Evolutionary conservation across 176 grass and related monocot species (phyloP), one percentile per base, ranked within the genome.

Genomic region (Luzula sylvatica): DNA sequence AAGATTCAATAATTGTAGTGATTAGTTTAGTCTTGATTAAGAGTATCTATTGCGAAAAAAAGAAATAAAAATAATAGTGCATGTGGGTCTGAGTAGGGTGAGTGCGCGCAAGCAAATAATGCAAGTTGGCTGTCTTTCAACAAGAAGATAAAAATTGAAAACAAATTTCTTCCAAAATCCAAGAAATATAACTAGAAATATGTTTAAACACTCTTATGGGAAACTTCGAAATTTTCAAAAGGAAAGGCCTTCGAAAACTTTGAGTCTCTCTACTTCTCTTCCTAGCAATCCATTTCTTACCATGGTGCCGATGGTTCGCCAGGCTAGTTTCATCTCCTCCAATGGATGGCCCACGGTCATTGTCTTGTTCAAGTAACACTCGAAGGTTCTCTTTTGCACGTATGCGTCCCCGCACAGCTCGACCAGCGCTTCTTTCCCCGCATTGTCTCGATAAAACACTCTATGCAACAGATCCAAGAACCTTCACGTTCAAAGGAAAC

Each of bases 401-500:
- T 98, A 74, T 69, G 84, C 85, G 63, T 98, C 92, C 2, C 70
- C 72, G 64, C 92, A 98, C 63, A 90, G 67, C 72, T 98, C 92
- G 61, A 88, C 75, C 13, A 90, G 78, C 55, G 92, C 92, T 76
- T 98, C 92, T 8, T 79, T 61, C 0, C 77, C 78, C 1, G 92
- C 85, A 55, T 90, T 85, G 20, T 71, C 76, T 55, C 59, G 30
- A 41, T 98, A 98, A 62, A 98, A 98, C 11, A 96, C 77, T 8
- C 50, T 55, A 65, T 90, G 92, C 74, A 96, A 49, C 22, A 82
- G 46, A 67, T 90, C 81, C 29, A 96, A 72, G 71, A 96, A 96
- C 54, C 92, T 64, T 42, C 44, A 49, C n/a, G n/a, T n/a, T n/a
- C n/a, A 50, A 25, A 50, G 43, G 47, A 49, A 35, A 20, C 1